Evolutionary conservation across 208 protist species (phyloP), one percentile per base, ranked within the genome.

Genomic region (Leptomonas seymouri): DNA sequence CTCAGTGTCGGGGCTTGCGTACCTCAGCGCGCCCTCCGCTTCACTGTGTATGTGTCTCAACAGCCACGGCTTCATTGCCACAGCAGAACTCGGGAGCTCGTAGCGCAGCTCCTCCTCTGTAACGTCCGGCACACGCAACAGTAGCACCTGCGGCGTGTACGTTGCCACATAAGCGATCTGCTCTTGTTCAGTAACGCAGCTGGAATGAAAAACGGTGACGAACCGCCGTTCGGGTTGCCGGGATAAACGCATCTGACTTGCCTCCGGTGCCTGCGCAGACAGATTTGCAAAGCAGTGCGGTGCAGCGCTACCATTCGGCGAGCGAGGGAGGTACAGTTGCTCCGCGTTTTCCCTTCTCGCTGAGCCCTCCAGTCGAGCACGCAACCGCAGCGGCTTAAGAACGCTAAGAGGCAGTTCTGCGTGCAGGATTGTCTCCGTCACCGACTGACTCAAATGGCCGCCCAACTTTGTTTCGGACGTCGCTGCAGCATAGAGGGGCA

Each of bases 131-230:
- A 71, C 63, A 3, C 55, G 23, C 27, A 28, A 0, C 0, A 70
- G 23, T 1, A 76, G 63, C 62, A 76, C 53, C 6, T 18, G 5
- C 2, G 71, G 71, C 0, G 44, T 18, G 42, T 41, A 70, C 3
- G 48, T 45, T 2, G 71, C 71, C 5, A 76, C 15, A 53, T 66
- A 76, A 0, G 3, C 0, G 0, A 76, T 48, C 42, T 76, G 45
- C 53, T 9, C 71, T n/a, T 76, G 56, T 44, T 76, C 63, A 3
- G 18, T 57, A 9, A 76, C 28, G 30, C 71, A 76, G 57, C 57
- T 76, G n/a, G 56, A 69, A 42, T 76, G 71, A 18, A 76, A 48
- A 16, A 76, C 46, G 8, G 53, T 53, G 31, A 61, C 16, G 12
- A 31, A 54, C 3, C 36, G 14, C 16, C 18, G 23, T n/a, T 51